phyloP scores from a whole-genome alignment of 176 grass and related monocot genomes.

The Oryza glumipatula region DNA sequence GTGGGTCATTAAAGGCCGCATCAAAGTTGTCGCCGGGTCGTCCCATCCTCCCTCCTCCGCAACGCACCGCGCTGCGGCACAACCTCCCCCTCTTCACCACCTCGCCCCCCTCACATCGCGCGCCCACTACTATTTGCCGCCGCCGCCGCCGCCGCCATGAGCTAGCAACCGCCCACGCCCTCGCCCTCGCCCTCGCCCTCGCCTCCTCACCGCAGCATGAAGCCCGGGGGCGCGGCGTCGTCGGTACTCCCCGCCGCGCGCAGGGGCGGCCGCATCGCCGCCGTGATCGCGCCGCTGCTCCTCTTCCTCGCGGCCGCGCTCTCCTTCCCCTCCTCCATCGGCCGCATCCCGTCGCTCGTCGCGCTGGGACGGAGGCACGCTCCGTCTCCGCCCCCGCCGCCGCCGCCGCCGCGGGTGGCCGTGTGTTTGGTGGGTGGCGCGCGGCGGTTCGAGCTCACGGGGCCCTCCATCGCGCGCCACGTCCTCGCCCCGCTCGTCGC shows the following conservation, averaged over 20 bases:
- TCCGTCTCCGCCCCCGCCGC: too few species aligned
- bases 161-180: neutral
- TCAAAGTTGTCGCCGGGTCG: neutral
- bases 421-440: constrained; percentile 84
- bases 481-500: constrained; percentile 33
- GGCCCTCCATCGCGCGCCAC: constrained; percentile 72
- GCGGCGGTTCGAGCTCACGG: constrained; percentile 91
- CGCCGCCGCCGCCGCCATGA: neutral
- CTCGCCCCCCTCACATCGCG: neutral
- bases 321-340: constrained; percentile 47
- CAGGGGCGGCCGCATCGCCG: constrained; percentile 26
- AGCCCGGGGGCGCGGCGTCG: neutral
- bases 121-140: neutral
- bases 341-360: neutral
- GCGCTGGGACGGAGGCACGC: neutral
- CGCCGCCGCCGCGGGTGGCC: constrained; percentile 22
- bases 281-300: constrained; percentile 48
- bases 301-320: constrained; percentile 50
- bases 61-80: constrained; percentile 6
- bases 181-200: neutral
- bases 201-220: neutral
- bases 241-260: neutral
- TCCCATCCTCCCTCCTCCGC: neutral
- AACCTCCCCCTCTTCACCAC: neutral
- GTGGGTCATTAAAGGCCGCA: neutral